Conservation (phyloP, 2,329 filamentous ascomycete genomes). For the Talaromyces pinophilus region DNA sequence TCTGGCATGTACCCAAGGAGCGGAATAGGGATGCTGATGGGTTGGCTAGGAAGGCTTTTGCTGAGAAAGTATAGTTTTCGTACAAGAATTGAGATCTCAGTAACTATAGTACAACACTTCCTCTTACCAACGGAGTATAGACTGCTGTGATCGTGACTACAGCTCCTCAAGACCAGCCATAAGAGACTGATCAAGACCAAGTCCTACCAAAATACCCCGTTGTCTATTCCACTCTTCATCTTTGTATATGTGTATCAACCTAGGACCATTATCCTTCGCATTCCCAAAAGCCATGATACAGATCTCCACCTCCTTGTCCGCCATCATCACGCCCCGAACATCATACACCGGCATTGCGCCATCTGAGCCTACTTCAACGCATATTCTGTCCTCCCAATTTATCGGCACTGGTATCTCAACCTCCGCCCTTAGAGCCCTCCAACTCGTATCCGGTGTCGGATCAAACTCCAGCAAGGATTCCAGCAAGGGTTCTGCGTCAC, state of each 20-base stretch:
- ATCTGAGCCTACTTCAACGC: background rate
- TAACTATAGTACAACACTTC: background rate
- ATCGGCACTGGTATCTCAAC: background rate
- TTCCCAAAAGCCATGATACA: slow-evolving; percentile 3
- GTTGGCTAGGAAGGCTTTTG: background rate
- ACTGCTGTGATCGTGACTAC: background rate
- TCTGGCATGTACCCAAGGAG: background rate
- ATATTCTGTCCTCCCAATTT: background rate
- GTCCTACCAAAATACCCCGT: background rate
- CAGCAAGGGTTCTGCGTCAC: background rate
- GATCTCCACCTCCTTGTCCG: background rate
- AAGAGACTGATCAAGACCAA: background rate
- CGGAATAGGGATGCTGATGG: background rate
- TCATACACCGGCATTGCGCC: slow-evolving; percentile 9
- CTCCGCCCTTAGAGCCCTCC: slow-evolving; percentile 1
- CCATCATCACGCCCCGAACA: slow-evolving; percentile 5
- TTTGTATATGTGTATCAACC: background rate
- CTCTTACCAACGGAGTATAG: background rate
- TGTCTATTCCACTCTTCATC: slow-evolving; percentile 9
- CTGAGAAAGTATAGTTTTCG: background rate
- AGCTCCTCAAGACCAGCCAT: slow-evolving; percentile 7
- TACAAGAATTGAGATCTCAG: background rate
- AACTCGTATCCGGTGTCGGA: background rate
- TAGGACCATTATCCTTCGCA: background rate
- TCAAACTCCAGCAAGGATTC: slow-evolving; percentile 1